Evolutionary conservation across 148 eudicot species (phyloP).

Genomic region (Dianthus caryophyllus): DNA sequence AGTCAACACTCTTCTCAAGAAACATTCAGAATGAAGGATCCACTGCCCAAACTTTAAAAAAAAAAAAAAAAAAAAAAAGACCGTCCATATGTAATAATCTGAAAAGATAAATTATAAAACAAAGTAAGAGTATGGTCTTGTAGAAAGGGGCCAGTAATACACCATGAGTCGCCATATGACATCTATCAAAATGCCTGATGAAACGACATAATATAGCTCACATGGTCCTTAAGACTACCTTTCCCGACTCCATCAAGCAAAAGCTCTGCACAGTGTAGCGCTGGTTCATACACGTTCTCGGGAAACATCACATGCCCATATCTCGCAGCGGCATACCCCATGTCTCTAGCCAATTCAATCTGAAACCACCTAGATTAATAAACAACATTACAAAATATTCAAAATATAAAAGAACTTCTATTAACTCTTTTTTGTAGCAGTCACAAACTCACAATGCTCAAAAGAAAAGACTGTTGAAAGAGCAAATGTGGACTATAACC

Average conservation of each 20-base stretch:
- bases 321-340: constrained; percentile 97
- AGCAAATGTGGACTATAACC: constrained; percentile 46
- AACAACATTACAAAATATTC: constrained; percentile 35
- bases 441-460: neutral
- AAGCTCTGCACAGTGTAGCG: constrained; percentile 78
- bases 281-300: constrained; percentile 96
- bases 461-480: constrained; percentile 8
- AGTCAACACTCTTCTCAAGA: constrained; percentile 8
- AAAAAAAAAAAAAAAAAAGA: neutral
- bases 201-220: neutral
- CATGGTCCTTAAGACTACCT: constrained; percentile 38
- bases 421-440: neutral
- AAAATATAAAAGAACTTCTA: neutral
- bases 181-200: neutral
- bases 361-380: constrained; percentile 77
- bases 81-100: no score
- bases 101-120: no score
- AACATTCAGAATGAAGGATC: neutral
- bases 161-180: neutral
- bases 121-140: neutral
- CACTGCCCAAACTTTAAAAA: neutral
- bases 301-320: constrained; percentile 99
- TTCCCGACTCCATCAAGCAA: constrained; percentile 96
- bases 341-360: constrained; percentile 95
- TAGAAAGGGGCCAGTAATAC: neutral